Conservation (phyloP, 2,329 filamentous ascomycete genomes). For the Colletotrichum aenigma region DNA sequence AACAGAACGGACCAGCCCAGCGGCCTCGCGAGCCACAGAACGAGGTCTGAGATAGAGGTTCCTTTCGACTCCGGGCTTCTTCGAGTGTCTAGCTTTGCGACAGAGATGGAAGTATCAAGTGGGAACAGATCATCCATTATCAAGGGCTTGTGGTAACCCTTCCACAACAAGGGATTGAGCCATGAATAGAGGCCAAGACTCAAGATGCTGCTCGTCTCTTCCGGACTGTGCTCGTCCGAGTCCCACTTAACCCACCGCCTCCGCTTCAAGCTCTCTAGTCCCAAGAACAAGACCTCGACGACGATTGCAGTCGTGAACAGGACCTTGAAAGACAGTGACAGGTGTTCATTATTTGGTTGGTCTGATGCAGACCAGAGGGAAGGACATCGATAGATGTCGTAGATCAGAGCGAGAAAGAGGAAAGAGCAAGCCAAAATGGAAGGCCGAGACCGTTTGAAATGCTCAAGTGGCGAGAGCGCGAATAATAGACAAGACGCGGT, state of each 20-base stretch:
- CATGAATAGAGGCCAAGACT: slow-evolving; percentile 25
- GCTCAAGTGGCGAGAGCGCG: not conserved
- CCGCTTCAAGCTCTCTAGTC: not conserved
- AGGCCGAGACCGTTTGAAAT: not conserved
- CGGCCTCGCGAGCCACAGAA: not conserved
- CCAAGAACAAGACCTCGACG: not conserved
- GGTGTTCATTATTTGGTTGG: not conserved
- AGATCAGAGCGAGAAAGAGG: not conserved
- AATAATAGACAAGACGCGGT: not conserved
- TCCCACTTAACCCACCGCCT: not conserved
- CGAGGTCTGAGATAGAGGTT: not conserved
- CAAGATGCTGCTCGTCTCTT: slow-evolving; percentile 22
- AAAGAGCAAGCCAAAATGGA: not conserved
- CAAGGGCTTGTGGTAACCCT: slow-evolving; percentile 6
- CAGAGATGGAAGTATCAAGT: not conserved
- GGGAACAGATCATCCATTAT: not conserved
- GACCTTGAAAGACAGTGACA: not conserved
- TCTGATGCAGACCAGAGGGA: not conserved
- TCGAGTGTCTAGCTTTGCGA: not conserved
- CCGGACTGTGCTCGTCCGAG: not conserved
- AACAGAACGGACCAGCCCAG: not conserved
- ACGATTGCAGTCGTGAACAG: not conserved
- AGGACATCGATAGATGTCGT: not conserved
- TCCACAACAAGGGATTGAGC: slow-evolving; percentile 8
- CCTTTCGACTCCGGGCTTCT: not conserved